Conservation (phyloP, 2,329 filamentous ascomycete genomes). For the Aureobasidium sp. region DNA sequence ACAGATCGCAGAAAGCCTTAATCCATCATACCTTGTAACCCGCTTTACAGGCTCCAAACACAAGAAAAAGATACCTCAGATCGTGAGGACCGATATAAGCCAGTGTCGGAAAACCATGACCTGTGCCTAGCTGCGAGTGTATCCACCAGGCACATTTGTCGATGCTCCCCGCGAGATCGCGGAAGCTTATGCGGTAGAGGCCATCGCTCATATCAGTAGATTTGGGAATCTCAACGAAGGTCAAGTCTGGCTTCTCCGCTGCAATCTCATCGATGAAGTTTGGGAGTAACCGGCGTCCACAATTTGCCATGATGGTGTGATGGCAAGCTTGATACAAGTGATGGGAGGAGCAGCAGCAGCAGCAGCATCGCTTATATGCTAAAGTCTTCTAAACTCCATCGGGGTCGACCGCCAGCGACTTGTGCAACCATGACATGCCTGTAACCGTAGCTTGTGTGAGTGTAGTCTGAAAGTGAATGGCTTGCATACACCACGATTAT, state of each 20-base stretch:
- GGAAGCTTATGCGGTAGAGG: background rate
- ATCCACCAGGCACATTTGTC: slow-evolving; percentile 13
- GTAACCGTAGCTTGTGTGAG: background rate
- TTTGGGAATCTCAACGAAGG: background rate
- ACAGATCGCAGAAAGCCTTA: no score
- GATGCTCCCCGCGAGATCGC: background rate
- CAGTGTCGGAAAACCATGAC: background rate
- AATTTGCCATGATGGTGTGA: background rate
- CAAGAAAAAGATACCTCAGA: background rate
- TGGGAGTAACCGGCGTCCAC: background rate
- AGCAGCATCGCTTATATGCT: background rate
- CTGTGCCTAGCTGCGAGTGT: background rate
- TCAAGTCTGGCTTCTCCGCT: background rate
- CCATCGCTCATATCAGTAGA: background rate
- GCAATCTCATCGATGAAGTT: background rate
- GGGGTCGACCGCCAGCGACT: background rate
- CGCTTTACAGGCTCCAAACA: background rate
- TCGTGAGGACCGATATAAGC: slow-evolving; percentile 3
- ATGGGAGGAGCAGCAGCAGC: background rate
- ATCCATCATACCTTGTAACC: background rate
- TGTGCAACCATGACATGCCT: background rate
- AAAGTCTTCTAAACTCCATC: background rate
- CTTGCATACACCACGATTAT: background rate
- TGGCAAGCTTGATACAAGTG: background rate
- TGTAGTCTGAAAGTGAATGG: background rate